phyloP scores from a whole-genome alignment of 169 alveolate genomes.

The Eimeria sp. region DNA sequence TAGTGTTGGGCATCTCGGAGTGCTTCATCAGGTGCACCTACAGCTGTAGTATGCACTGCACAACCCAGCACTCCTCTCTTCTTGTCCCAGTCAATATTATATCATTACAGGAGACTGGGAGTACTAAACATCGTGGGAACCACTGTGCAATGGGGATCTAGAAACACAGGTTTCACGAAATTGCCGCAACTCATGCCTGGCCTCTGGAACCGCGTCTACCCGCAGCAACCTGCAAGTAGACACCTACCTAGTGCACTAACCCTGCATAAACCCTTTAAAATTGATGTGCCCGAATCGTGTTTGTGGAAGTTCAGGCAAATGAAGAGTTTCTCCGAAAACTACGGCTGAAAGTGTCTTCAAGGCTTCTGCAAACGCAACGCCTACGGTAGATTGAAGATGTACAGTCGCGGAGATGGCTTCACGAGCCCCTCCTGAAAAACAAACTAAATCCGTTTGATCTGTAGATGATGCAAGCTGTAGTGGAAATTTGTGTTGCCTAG shows the following conservation, averaged over 20 bases:
- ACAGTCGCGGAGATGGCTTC: neutral
- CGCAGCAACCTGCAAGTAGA: neutral
- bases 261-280: neutral
- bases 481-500: too few species aligned
- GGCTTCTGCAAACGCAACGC: neutral
- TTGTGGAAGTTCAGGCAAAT: slow-evolving; percentile 17
- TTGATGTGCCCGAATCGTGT: neutral
- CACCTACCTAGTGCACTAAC: neutral
- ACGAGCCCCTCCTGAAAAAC: neutral
- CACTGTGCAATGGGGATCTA: neutral
- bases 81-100: neutral
- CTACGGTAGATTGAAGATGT: neutral
- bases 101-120: neutral
- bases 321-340: slow-evolving; percentile 25
- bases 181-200: too few species aligned
- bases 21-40: slow-evolving; percentile 30
- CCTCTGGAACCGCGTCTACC: too few species aligned
- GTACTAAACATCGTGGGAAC: neutral
- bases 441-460: neutral
- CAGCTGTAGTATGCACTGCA: neutral
- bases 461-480: too few species aligned
- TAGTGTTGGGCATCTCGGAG: neutral
- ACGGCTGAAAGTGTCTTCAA: slow-evolving; percentile 1
- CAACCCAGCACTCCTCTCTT: neutral
- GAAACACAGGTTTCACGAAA: too few species aligned